Base-by-base conservation (phyloP, 164 flowering plant genomes). In the Stephania cephalantha region DNA sequence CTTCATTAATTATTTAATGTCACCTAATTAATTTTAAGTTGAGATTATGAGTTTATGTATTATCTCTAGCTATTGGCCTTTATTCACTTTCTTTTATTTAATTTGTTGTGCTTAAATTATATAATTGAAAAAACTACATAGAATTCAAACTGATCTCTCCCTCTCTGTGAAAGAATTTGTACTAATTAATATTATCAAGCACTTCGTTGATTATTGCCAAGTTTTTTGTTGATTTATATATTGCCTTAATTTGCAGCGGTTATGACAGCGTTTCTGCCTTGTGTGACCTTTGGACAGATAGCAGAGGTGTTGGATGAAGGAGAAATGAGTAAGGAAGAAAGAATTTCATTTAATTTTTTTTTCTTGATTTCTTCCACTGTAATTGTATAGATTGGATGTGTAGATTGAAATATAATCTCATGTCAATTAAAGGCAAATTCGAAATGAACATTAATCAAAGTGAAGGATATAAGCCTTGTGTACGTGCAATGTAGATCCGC, bases 271-370 rank as follows among this genome's bases (percentile, higher is more conserved):
- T 64, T 82, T 69, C 73, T 83, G 11, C 91, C 91, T 35, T 88
- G 89, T 50, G 76, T 85, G 31, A 87, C 91, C 5, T 87, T 87
- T 67, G 93, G 93, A 31, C 89, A 88, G 74, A 86, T 90, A 58
- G 82, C 89, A 8, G 93, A 89, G 75, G 80, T 89, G 17, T 9
- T 87, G 67, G 90, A 88, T 71, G 79, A 73, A 45, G 90, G 89
- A 74, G 80, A 85, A 71, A 73, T 78, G 78, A 78, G 90, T 89
- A 83, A 79, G 84, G 8, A 77, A 48, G 1, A 30, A 11, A 20
- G 22, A 71, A 48, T 17, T 6, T n/a, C 9, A 1, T 52, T 22
- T 17, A 25, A 25, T 25, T 25, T 50, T 71, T 71, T 50, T 71
- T 46, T 20, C 52, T 20, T 46, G 10, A 20, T 71, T 53, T 50